Evolutionary conservation across 257 asterid species (phyloP), one percentile per base, ranked within the genome.

Genomic region (Fraxinus excelsior): DNA sequence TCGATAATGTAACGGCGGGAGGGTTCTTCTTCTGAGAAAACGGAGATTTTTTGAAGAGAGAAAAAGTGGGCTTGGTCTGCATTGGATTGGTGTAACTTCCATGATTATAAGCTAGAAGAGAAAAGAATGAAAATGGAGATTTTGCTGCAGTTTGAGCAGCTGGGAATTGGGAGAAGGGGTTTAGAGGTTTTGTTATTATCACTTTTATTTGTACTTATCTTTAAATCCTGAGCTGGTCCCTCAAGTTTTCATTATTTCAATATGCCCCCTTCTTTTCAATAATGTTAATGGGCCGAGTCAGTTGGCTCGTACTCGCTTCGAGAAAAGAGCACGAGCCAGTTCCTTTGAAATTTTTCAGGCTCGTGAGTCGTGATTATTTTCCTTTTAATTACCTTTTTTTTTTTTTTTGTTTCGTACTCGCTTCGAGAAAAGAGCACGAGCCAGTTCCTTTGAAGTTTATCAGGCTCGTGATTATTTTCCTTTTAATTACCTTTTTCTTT

Each of bases 1-100:
- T 32, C 74, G 76, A 72, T 74, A 44, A 74, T 87, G 68, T 49
- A 79, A 76, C 77, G 82, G 34, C 19, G 32, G 44, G 25, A 78
- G 53, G 68, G 49, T 74, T 51, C 74, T 60, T 83, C 78, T 71
- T n/a, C 58, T 81, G 62, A 81, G 80, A 72, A 53, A 74, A 67
- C 71, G 73, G 67, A 73, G 76, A 42, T 77, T 79, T 49, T 62
- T 44, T 60, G 89, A 81, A 29, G 76, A 40, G 16, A 67, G 53
- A 10, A 46, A 82, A 44, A 64, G 85, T 21, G 85, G 78, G 21
- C 66, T 66, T 32, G 80, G 72, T 58, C 81, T 81, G 84, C 87
- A 81, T 72, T 85, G 87, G 71, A 75, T 26, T 34, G 80, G 70
- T 31, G 89, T 77, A 32, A 77, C 31, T 34, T 82, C 86, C 91